Conservation (phyloP, 176 grass and related monocot species). For the Cenchrus purpureus region DNA sequence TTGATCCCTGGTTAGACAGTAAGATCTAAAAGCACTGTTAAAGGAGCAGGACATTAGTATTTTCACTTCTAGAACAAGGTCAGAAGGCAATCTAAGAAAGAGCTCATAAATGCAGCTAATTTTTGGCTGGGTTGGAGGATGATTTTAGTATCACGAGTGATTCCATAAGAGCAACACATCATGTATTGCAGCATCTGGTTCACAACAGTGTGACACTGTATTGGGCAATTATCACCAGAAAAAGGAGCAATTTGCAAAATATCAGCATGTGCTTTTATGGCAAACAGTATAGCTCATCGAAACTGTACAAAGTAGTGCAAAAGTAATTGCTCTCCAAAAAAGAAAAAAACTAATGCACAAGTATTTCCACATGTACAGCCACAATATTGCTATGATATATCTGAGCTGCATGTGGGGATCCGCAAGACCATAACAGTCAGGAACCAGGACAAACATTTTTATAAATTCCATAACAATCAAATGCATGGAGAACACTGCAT, state of each 20-base stretch:
- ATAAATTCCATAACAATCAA: neutral
- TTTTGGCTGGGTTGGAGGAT: neutral
- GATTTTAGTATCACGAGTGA: neutral
- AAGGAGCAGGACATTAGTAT: neutral
- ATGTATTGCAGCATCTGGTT: neutral
- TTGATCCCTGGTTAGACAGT: neutral
- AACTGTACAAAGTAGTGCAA: neutral
- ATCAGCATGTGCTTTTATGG: conserved; percentile 9
- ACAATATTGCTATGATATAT: neutral
- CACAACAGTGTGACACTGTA: neutral
- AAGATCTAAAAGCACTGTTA: neutral
- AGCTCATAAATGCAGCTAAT: neutral
- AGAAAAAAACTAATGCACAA: neutral
- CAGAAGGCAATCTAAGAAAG: neutral
- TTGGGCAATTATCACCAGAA: neutral
- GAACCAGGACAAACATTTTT: neutral
- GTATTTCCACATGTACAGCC: neutral
- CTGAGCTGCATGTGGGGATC: neutral
- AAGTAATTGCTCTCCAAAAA: too few relatives aligned
- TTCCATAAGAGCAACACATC: neutral
- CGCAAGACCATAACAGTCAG: neutral
- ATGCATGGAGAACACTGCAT: neutral
- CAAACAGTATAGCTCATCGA: conserved; percentile 16
- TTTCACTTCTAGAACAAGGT: neutral
- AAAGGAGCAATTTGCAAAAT: conserved; percentile 21